Evolutionary conservation across 106 monocot genomes (phyloP).

Genomic region (Apostasia ramifera): DNA sequence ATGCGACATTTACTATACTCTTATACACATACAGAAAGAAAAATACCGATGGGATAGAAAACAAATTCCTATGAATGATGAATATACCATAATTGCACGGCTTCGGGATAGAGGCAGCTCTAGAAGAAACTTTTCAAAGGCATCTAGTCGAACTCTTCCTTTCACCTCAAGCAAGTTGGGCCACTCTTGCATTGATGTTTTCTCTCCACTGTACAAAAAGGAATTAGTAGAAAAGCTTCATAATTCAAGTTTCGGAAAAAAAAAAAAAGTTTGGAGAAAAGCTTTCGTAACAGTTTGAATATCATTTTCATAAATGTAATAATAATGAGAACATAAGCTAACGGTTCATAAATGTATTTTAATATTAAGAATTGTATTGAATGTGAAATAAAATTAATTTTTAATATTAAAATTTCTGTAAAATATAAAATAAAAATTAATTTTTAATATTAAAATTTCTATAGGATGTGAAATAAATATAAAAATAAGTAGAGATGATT

Average conservation of each 20-base stretch:
- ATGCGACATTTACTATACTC: background rate
- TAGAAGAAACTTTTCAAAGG: conserved; percentile 92
- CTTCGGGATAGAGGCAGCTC: conserved; percentile 79
- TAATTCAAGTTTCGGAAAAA: background rate
- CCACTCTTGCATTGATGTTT: conserved; percentile 83
- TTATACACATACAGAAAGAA: background rate
- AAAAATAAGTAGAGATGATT: too few relatives aligned
- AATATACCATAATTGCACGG: conserved; percentile 87
- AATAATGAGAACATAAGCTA: too few relatives aligned
- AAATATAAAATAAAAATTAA: too few relatives aligned
- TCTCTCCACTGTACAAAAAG: conserved; percentile 70
- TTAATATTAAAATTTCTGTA: too few relatives aligned
- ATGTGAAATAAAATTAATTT: too few relatives aligned
- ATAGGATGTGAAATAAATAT: too few relatives aligned
- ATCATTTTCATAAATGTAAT: too few relatives aligned
- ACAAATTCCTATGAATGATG: background rate
- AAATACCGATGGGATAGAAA: background rate
- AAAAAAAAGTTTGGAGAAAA: background rate
- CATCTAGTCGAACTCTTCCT: conserved; percentile 88
- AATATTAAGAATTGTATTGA: too few relatives aligned
- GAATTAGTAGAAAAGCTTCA: conserved; percentile 1
- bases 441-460: too few relatives aligned
- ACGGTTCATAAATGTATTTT: too few relatives aligned
- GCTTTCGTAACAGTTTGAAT: too few relatives aligned
- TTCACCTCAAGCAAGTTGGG: conserved; percentile 81